A percentile compares a stretch with the other conserved stretches of the same genome.
phyloP scores from a whole-genome alignment of 2,329 filamentous ascomycete genomes.

The Apiospora saccharicola region DNA sequence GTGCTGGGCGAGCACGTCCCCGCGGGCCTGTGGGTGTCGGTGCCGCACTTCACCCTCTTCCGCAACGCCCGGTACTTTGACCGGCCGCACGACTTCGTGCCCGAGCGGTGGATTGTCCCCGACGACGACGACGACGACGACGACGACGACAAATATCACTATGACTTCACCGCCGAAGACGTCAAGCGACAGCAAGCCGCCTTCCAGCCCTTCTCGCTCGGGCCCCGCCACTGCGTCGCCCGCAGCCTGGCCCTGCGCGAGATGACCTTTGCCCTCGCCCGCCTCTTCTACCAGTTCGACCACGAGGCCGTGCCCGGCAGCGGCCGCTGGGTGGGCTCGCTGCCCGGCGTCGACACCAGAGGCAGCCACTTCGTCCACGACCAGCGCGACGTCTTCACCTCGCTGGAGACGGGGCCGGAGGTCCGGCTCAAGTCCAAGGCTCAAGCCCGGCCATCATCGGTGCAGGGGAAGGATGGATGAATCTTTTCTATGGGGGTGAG shows the following conservation, averaged over 20 bases:
- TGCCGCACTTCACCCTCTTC: constrained; percentile 27
- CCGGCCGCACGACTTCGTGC: constrained; percentile 26
- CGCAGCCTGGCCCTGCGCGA: constrained; percentile 23
- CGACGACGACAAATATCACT: no score
- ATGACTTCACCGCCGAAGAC: background rate
- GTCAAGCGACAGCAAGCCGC: constrained; percentile 23
- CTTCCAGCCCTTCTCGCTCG: constrained; percentile 21
- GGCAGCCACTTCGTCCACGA: constrained; percentile 7
- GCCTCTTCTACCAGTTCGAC: constrained; percentile 22
- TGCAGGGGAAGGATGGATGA: no score
- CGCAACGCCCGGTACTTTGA: constrained; percentile 26
- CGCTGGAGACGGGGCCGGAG: constrained; percentile 7
- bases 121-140: no score
- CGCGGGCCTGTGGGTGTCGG: constrained; percentile 21
- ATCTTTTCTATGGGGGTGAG: no score
- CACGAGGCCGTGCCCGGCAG: constrained; percentile 4
- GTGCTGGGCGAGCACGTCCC: constrained; percentile 27
- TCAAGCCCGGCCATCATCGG: no score
- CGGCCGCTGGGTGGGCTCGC: constrained; percentile 1
- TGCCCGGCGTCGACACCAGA: constrained; percentile 3
- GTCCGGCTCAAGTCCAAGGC: background rate
- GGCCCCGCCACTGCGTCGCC: constrained; percentile 21
- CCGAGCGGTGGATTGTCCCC: constrained; percentile 28
- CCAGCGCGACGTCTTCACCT: constrained; percentile 1
- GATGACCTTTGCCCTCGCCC: constrained; percentile 24